Evolutionary conservation across 306 rosid species (phyloP).

Genomic region (Gynostemma pentaphyllum): DNA sequence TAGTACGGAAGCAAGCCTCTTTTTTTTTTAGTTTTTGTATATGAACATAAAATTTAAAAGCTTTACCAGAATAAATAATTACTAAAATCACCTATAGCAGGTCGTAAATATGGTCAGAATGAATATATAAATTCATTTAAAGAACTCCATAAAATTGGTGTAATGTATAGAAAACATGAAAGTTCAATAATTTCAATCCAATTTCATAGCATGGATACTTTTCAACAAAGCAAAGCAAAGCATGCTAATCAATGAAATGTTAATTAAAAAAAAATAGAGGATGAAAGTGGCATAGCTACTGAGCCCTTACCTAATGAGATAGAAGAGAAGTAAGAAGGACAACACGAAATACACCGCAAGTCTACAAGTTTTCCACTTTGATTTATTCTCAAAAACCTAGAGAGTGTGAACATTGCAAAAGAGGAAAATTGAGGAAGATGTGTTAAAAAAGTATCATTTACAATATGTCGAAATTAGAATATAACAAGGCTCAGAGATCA

Average conservation of each 20-base stretch:
- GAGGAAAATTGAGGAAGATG: constrained; percentile 6
- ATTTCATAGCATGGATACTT: background rate
- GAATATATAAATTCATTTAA: background rate
- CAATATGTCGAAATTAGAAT: background rate
- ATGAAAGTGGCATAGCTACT: background rate
- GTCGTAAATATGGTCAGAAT: background rate
- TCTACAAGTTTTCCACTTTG: constrained; percentile 52
- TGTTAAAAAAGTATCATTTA: background rate
- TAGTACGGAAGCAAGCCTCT: no score
- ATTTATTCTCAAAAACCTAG: constrained; percentile 87
- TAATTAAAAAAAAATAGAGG: background rate
- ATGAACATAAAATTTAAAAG: no score
- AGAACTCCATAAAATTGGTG: background rate
- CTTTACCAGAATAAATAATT: background rate
- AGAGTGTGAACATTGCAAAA: constrained; percentile 16
- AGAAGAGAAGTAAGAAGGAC: constrained; percentile 52
- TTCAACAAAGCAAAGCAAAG: background rate
- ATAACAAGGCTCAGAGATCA: background rate
- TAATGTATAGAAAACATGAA: background rate
- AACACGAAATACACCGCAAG: constrained; percentile 55
- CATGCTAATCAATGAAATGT: background rate
- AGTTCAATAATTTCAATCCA: background rate
- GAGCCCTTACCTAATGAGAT: constrained; percentile 58
- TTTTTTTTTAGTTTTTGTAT: no score
- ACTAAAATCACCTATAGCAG: background rate